Evolutionary conservation across 192 early-diverging fungal genomes (phyloP), one percentile per base, ranked within the genome.

Genomic region (Gigaspora rosea): DNA sequence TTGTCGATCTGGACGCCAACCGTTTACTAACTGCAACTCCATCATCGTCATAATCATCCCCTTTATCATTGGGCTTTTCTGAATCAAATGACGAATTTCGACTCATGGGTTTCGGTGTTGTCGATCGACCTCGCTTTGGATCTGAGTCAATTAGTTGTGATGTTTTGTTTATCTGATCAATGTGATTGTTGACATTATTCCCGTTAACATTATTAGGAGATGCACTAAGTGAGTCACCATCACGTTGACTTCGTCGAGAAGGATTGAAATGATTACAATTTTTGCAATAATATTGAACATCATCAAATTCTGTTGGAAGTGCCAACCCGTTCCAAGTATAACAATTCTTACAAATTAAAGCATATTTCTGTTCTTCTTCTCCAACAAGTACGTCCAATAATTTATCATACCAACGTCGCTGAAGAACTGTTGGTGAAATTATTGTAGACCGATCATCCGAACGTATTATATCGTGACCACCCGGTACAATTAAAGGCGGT

Each of bases 271-370:
- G 84, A 64, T 85, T 84, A 80, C 88, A 89, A 41, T 85, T 83
- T 36, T 86, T 86, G 74, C 88, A 89, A 13, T 80, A 61, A 67
- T 89, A 89, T 79, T 89, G 90, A 75, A 92, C 91, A 35, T 85
- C 84, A 50, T 92, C 87, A 71, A 94, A 85, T 64, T 96, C 94
- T 35, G 95, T 87, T 10, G 94, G 92, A 46, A 93, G 85, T 12
- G 92, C 94, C 52, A 99, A 85, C 0, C 97, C 97, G 81, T 99
- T 99, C 80, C 98, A 96, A 0, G 90, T 89, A 79, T 90, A 95
- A 82, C 97, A 99, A 54, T 90, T 85, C 41, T 91, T 86, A 80
- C 97, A 99, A 51, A 99, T 93, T 35, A 99, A 86, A 20, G 97
- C 97, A 78, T 95, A 99, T 78, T 95, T 95, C 78, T 93, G 94